phyloP scores from a whole-genome alignment of 2,329 filamentous ascomycete genomes.

The Pseudogymnoascus sp. region DNA sequence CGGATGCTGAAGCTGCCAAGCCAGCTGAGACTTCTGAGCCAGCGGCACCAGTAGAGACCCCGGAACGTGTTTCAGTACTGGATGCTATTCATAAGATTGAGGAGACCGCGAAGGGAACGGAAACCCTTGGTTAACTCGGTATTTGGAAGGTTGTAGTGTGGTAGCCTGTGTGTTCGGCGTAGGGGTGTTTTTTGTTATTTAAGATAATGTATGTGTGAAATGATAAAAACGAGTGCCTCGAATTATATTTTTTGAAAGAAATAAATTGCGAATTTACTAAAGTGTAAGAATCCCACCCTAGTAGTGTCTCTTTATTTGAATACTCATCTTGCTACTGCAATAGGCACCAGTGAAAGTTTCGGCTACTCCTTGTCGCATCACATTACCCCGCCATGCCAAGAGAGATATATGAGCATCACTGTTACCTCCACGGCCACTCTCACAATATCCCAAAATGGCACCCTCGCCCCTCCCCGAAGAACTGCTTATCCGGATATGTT shows the following conservation, averaged over 20 bases:
- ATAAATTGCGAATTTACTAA: not conserved
- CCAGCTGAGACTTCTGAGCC: not conserved
- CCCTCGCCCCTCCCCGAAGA: not conserved
- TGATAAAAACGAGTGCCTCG: not conserved
- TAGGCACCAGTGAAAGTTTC: too few relatives aligned
- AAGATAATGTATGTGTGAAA: not conserved
- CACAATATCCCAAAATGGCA: not conserved
- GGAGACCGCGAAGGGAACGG: not conserved
- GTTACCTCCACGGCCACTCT: too few relatives aligned
- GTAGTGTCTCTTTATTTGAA: too few relatives aligned
- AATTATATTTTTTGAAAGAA: not conserved
- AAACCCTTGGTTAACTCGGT: not conserved
- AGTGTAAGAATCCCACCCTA: not conserved
- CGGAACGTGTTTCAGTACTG: not conserved
- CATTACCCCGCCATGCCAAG: too few relatives aligned
- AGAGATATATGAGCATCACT: too few relatives aligned
- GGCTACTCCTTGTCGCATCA: too few relatives aligned
- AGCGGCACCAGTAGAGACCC: not conserved
- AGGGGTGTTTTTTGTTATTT: not conserved
- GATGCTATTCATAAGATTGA: slow-evolving; percentile 4
- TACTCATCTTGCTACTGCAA: too few relatives aligned
- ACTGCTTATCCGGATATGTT: not conserved
- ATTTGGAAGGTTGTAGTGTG: not conserved
- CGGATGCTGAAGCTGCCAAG: not conserved
- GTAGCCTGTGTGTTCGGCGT: not conserved